Conservation (phyloP, 352 stramenopile species). For the Pythium aphanidermatum region DNA sequence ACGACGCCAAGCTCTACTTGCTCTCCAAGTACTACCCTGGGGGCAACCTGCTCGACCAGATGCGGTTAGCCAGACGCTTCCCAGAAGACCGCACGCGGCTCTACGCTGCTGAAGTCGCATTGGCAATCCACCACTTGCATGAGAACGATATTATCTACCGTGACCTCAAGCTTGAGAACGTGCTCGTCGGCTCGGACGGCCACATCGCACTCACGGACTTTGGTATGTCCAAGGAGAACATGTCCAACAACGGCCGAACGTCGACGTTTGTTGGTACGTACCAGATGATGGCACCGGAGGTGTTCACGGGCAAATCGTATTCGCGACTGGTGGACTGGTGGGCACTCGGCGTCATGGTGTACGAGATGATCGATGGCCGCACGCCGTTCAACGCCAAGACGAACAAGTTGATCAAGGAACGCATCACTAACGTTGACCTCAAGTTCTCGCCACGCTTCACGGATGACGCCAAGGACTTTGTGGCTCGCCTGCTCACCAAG, state of each 20-base stretch:
- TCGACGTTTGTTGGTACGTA: slow-evolving; percentile 90
- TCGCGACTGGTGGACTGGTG: slow-evolving; percentile 86
- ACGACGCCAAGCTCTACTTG: slow-evolving; percentile 85
- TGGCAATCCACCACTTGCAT: slow-evolving; percentile 94
- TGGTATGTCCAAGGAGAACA: slow-evolving; percentile 98
- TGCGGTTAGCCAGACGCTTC: slow-evolving; percentile 89
- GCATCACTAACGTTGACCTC: slow-evolving; percentile 77
- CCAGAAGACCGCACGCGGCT: slow-evolving; percentile 89
- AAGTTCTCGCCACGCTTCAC: slow-evolving; percentile 80
- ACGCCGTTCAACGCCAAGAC: slow-evolving; percentile 87
- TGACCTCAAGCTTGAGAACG: slow-evolving; percentile 98
- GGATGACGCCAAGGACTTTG: slow-evolving; percentile 80
- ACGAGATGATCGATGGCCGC: slow-evolving; percentile 85
- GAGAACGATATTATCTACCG: slow-evolving; percentile 95
- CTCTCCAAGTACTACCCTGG: slow-evolving; percentile 96
- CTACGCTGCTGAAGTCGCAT: slow-evolving; percentile 95
- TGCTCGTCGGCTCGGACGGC: slow-evolving; percentile 93
- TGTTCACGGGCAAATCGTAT: slow-evolving; percentile 87
- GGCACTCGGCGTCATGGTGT: slow-evolving; percentile 83
- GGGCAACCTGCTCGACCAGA: slow-evolving; percentile 92
- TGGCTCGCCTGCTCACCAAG: slow-evolving; percentile 90
- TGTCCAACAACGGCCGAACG: slow-evolving; percentile 75
- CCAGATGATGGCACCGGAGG: slow-evolving; percentile 90
- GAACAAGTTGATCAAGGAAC: slow-evolving; percentile 81
- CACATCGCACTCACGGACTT: slow-evolving; percentile 99